phyloP scores from a whole-genome alignment of 2,329 filamentous ascomycete genomes.

The Diaporthe vexans region DNA sequence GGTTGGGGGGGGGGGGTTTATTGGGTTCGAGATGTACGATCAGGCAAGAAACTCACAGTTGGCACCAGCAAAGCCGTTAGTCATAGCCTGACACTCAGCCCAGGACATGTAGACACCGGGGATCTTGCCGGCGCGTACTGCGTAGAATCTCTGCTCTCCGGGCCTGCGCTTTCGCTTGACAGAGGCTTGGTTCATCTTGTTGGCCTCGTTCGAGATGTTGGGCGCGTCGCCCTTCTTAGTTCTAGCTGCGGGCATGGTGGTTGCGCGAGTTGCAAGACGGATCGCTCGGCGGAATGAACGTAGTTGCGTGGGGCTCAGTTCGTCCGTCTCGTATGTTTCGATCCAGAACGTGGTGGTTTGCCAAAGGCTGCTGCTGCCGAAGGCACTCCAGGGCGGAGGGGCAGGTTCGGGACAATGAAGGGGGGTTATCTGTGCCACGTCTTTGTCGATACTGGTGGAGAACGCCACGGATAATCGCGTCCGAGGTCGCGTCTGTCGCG shows the following conservation, averaged over 20 bases:
- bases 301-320: conserved; percentile 13
- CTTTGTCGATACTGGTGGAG: neutral
- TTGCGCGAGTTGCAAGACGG: conserved; percentile 31
- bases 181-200: conserved; percentile 24
- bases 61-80: conserved; percentile 73
- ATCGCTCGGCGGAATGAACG: conserved; percentile 13
- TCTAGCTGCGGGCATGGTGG: conserved; percentile 37
- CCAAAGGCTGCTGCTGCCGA: conserved; percentile 1
- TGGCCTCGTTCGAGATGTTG: conserved; percentile 12
- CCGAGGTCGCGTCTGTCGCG: conserved; percentile 22
- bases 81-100: conserved; percentile 73
- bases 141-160: conserved; percentile 70
- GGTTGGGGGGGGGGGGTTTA: neutral
- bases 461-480: conserved; percentile 1
- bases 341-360: conserved; percentile 29
- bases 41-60: conserved; percentile 69
- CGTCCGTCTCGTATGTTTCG: conserved; percentile 14
- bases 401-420: neutral
- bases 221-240: conserved; percentile 30
- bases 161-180: conserved; percentile 63
- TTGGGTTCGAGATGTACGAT: neutral
- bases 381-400: conserved; percentile 4
- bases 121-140: conserved; percentile 68
- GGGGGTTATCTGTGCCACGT: neutral
- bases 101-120: conserved; percentile 75